These are phyloP conservation scores for Phytophthora syringae DNA, from an alignment of 352 stramenopile genomes.

Conservation along the genomic window DNA sequence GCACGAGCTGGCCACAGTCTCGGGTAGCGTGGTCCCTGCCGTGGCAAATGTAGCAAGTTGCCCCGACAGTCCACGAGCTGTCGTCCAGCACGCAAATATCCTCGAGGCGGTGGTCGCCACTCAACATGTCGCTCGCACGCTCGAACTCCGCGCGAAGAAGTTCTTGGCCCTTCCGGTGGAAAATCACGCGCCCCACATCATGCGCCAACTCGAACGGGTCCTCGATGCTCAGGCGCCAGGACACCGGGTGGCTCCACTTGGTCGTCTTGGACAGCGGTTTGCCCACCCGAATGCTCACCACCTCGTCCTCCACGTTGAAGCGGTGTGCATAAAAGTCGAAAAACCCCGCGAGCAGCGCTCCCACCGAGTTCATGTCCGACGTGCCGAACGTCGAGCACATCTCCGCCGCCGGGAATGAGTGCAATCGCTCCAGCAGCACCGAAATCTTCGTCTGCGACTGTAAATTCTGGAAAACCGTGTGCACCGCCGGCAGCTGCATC, in stretches of 20 bases:
- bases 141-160: conserved; percentile 66
- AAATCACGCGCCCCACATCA: conserved; percentile 82
- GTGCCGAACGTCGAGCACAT: conserved; percentile 61
- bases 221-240: conserved; percentile 88
- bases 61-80: conserved; percentile 53
- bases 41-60: conserved; percentile 74
- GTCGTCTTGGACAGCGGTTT: conserved; percentile 64
- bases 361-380: conserved; percentile 84
- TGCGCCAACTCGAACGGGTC: conserved; percentile 87
- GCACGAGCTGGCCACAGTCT: conserved; percentile 54
- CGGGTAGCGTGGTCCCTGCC: conserved; percentile 57
- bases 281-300: conserved; percentile 93
- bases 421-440: conserved; percentile 65
- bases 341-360: conserved; percentile 94
- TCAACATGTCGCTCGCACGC: conserved; percentile 62
- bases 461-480: conserved; percentile 56
- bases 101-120: conserved; percentile 49
- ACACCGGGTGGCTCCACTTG: conserved; percentile 70
- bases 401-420: conserved; percentile 63
- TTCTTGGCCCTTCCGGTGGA: conserved; percentile 72
- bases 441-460: conserved; percentile 94
- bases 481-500: conserved; percentile 56
- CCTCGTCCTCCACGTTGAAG: conserved; percentile 95
- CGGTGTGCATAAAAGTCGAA: conserved; percentile 97
- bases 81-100: conserved; percentile 60